Evolutionary conservation across 2,329 filamentous ascomycete species (phyloP).

Genomic region (Rhinocladiella similis): DNA sequence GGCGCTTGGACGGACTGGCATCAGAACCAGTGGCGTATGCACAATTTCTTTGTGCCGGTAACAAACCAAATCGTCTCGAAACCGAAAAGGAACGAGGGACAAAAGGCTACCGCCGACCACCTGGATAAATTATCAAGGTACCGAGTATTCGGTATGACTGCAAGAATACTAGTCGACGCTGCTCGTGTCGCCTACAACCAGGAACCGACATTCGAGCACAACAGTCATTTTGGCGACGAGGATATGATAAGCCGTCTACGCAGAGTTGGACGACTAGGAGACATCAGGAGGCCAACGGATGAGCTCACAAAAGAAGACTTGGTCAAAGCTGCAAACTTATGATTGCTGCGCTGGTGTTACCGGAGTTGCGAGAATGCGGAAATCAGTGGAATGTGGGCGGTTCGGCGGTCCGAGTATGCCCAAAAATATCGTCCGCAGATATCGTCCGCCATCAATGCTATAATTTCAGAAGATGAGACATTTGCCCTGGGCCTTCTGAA

Average conservation of each 20-base stretch:
- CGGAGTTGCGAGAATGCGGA: not conserved
- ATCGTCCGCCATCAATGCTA: not conserved
- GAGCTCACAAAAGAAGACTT: constrained; percentile 54
- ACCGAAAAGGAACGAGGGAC: constrained; percentile 48
- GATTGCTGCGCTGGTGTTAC: not conserved
- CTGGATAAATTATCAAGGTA: constrained; percentile 61
- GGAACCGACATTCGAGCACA: constrained; percentile 80
- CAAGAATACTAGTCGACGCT: constrained; percentile 82
- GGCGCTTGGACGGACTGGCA: constrained; percentile 82
- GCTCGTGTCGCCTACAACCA: constrained; percentile 79
- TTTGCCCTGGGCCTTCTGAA: not conserved
- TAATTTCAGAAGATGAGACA: not conserved
- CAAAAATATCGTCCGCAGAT: constrained; percentile 9
- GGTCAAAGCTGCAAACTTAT: constrained; percentile 50
- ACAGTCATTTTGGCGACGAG: constrained; percentile 65
- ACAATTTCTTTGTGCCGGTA: constrained; percentile 89
- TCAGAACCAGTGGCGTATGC: constrained; percentile 76
- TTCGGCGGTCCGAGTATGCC: not conserved
- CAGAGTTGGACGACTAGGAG: constrained; percentile 57
- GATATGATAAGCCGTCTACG: constrained; percentile 61
- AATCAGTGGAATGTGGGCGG: constrained; percentile 16
- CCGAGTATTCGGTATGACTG: constrained; percentile 94
- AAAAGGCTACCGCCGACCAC: constrained; percentile 41
- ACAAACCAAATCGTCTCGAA: constrained; percentile 67
- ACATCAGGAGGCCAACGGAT: constrained; percentile 52